These are phyloP conservation scores for Ophiostoma piceae DNA, from an alignment of 2,329 filamentous ascomycete species.

Conservation along the genomic window DNA sequence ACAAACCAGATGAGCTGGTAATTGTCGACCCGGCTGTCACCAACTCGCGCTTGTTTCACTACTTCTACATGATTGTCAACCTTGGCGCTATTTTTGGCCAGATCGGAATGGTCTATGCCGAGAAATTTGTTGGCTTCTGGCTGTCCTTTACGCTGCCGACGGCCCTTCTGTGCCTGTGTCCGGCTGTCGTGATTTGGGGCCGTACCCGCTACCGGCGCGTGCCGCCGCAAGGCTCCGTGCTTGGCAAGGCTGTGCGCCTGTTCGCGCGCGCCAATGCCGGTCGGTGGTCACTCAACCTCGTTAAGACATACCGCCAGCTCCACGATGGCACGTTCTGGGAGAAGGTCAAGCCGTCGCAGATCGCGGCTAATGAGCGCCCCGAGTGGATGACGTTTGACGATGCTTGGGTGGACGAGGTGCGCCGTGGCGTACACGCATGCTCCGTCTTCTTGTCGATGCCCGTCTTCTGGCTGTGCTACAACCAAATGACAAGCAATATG, in stretches of 20 bases:
- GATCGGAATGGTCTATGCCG: constrained; percentile 56
- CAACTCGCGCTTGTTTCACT: neutral
- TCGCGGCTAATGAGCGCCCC: constrained; percentile 20
- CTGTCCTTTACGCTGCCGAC: constrained; percentile 56
- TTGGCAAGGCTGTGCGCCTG: constrained; percentile 52
- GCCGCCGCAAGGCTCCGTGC: constrained; percentile 55
- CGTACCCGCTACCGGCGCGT: constrained; percentile 47
- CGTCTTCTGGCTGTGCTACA: constrained; percentile 54
- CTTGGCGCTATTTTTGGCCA: constrained; percentile 44
- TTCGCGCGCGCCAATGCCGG: constrained; percentile 27
- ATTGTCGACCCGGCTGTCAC: constrained; percentile 8
- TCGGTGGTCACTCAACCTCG: constrained; percentile 24
- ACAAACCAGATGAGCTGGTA: neutral
- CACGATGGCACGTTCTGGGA: constrained; percentile 27
- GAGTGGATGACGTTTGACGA: constrained; percentile 62
- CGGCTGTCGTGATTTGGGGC: constrained; percentile 49
- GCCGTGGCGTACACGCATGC: constrained; percentile 63
- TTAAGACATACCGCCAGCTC: constrained; percentile 20
- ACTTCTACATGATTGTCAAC: neutral
- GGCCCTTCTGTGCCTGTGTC: constrained; percentile 51
- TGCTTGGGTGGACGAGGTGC: constrained; percentile 73
- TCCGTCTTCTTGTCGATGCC: constrained; percentile 59
- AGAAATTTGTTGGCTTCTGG: constrained; percentile 62
- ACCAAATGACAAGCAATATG: constrained; percentile 57
- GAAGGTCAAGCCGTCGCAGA: constrained; percentile 25